Evolutionary conservation across 208 protist genomes (phyloP).

Genomic region (Endotrypanum monterogeii): DNA sequence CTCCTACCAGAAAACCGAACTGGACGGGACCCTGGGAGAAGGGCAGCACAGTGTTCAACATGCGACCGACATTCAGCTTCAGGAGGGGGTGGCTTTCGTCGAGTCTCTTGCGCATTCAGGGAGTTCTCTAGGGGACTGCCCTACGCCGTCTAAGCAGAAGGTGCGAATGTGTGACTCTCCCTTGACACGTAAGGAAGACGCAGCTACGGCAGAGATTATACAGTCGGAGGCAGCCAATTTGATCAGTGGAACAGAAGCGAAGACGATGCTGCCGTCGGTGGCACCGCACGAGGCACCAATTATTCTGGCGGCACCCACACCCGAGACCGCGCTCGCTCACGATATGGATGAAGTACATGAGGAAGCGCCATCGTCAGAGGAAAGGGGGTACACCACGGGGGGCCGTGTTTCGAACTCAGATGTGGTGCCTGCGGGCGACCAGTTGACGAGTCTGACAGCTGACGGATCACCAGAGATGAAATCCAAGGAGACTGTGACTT

Average conservation of each 20-base stretch:
- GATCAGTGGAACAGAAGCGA: neutral
- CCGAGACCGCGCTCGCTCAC: neutral
- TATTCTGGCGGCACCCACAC: neutral
- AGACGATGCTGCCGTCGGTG: neutral
- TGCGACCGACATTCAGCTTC: neutral
- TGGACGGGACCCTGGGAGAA: neutral
- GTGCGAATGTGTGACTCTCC: neutral
- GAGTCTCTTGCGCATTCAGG: neutral
- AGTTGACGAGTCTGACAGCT: neutral
- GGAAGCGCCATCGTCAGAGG: neutral
- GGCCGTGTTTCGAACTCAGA: neutral
- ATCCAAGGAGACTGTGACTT: neutral
- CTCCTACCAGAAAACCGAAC: neutral
- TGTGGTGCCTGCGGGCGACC: no score
- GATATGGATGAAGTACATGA: neutral
- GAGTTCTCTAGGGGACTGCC: neutral
- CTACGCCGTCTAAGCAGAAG: neutral
- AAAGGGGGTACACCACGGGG: neutral
- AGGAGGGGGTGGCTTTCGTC: no score
- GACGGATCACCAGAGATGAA: neutral
- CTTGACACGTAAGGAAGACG: neutral
- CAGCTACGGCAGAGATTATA: neutral
- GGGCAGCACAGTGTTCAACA: neutral
- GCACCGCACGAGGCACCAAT: neutral
- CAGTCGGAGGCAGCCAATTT: neutral